Base-by-base conservation (phyloP, 176 grass and related monocot species). In the Aegilops umbellulata region DNA sequence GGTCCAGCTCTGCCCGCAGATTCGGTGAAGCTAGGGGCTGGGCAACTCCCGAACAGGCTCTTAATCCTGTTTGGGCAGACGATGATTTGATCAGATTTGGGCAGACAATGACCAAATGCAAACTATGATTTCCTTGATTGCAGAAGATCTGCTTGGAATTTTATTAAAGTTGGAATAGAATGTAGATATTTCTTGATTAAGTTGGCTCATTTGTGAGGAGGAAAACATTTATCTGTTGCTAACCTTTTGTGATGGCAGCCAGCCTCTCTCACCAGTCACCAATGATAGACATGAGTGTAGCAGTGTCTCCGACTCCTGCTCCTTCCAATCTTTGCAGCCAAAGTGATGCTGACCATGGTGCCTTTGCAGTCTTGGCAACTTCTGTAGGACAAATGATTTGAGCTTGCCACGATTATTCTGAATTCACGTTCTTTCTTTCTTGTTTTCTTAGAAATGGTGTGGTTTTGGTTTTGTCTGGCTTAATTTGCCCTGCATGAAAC, bases 281-380 rank as follows among this genome's bases (percentile, higher is more conserved):
- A 60, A 25, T 44, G 32, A 30, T 79, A 31, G 20, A 9, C 63
- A 41, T 81, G 60, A 22, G 30, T 63, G 26, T 74, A 0, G 0
- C 24, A 81, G 58, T 16, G 32, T 76, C n/a, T 23, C 19, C 82
- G 69, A 77, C 27, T 51, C 6, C 47, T 69, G 4, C 26, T 81
- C 14, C 69, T 81, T 80, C 16, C 5, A 76, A 81, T 78, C 49
- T 41, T 66, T 89, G 51, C 78, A 77, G 32, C 34, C 49, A 76
- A 81, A 44, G 36, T 71, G 61, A 61, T 34, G 69, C 53, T 81
- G 61, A 85, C 38, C 27, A 16, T 47, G 26, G 34, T 51, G 46
- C 49, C 22, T 44, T 69, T 34, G 15, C 70, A 82, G 7, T 68
- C 20, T 15, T 31, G 24, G 7, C n/a, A 65, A 65, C 30, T 36